phyloP scores from a whole-genome alignment of 148 eudicot species.

The Spergularia marina region DNA sequence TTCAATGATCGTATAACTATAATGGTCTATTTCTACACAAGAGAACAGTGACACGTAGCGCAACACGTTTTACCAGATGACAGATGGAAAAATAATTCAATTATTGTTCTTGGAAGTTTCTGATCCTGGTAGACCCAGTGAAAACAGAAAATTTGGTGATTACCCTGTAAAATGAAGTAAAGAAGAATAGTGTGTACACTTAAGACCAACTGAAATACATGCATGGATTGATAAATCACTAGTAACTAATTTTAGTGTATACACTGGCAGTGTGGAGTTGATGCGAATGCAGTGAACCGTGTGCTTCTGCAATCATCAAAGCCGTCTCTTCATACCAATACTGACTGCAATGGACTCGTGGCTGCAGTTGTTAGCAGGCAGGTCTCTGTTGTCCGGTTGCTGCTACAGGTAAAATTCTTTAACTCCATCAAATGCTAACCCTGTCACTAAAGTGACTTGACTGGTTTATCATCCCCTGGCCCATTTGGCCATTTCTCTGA shows the following conservation, averaged over 20 bases:
- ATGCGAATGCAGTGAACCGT: conserved; percentile 58
- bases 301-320: conserved; percentile 72
- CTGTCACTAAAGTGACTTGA: conserved; percentile 9
- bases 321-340: conserved; percentile 72
- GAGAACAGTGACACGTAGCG: too few relatives aligned
- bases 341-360: conserved; percentile 69
- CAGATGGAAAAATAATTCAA: neutral
- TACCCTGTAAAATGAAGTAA: neutral
- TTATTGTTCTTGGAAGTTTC: conserved; percentile 9
- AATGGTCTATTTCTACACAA: too few relatives aligned
- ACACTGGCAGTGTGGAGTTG: conserved; percentile 71
- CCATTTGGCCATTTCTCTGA: neutral
- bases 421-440: conserved; percentile 7
- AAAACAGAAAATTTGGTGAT: neutral
- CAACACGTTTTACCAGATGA: neutral
- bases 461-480: conserved; percentile 15
- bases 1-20: too few relatives aligned
- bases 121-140: neutral
- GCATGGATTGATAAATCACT: neutral
- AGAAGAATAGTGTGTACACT: neutral
- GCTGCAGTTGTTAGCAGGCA: conserved; percentile 89
- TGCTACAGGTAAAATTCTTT: conserved; percentile 60
- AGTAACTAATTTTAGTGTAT: neutral
- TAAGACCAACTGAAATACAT: neutral
- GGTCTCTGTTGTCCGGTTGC: conserved; percentile 58